Evolutionary conservation across 2,329 filamentous ascomycete genomes (phyloP).

Genomic region (Sporothrix luriei): DNA sequence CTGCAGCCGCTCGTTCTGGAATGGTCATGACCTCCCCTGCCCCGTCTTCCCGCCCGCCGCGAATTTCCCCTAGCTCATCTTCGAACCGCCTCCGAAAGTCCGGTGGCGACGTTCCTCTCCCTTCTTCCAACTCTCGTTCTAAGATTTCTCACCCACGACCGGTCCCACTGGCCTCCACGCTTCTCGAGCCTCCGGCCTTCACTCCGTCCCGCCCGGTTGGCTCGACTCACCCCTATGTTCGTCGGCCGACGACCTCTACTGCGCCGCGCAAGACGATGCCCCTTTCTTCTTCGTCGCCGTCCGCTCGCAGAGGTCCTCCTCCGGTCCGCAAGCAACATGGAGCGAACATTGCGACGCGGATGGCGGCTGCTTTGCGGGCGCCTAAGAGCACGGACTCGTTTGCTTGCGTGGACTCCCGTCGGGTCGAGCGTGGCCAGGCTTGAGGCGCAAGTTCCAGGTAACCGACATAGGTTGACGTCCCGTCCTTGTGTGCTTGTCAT

Average conservation of each 20-base stretch:
- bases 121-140: background rate
- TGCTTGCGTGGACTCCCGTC: slow-evolving; percentile 28
- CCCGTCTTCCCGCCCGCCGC: background rate
- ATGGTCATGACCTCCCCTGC: background rate
- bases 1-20: slow-evolving; percentile 6
- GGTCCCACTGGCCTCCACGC: background rate
- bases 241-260: background rate
- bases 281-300: background rate
- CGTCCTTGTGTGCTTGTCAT: background rate
- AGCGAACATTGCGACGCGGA: background rate
- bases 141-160: background rate
- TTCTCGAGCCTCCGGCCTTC: background rate
- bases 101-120: background rate
- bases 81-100: background rate
- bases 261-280: background rate
- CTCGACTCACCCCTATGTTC: background rate
- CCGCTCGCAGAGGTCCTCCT: background rate
- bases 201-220: background rate
- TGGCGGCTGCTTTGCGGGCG: background rate
- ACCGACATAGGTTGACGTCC: background rate
- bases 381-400: slow-evolving; percentile 30
- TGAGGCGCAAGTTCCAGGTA: background rate
- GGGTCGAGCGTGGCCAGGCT: slow-evolving; percentile 11
- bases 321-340: background rate
- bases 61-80: background rate